Conservation (phyloP, 345 rosid genomes). For the Noccaea bulbosa region DNA sequence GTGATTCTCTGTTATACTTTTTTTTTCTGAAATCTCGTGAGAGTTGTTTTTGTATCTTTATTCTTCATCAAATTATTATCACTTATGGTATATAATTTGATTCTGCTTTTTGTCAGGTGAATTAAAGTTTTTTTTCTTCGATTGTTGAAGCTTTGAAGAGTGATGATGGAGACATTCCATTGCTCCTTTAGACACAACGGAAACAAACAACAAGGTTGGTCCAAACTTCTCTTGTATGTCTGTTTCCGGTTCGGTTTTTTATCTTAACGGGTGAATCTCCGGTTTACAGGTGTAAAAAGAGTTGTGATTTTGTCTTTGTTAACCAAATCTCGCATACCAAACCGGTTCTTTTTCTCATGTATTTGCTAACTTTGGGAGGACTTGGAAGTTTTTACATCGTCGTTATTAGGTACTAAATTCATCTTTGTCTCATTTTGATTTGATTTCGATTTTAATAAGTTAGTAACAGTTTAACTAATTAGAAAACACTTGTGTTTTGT, state of each 20-base stretch:
- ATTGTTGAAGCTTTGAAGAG: conserved; percentile 55
- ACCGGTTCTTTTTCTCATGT: conserved; percentile 23
- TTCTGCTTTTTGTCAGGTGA: conserved; percentile 67
- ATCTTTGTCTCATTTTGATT: neutral
- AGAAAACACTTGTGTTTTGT: conserved; percentile 33
- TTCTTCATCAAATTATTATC: conserved; percentile 37
- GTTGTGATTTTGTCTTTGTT: conserved; percentile 47
- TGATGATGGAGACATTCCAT: conserved; percentile 74
- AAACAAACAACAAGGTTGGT: conserved; percentile 62
- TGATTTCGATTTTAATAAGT: neutral
- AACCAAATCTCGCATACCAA: conserved; percentile 43
- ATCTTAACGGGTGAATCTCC: conserved; percentile 32
- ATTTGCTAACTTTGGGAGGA: conserved; percentile 22
- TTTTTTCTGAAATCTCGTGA: conserved; percentile 16
- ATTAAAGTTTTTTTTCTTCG: conserved; percentile 40
- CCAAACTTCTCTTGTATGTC: conserved; percentile 48
- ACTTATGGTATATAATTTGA: conserved; percentile 42
- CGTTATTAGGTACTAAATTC: conserved; percentile 20
- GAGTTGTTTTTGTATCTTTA: conserved; percentile 29
- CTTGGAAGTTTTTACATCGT: neutral
- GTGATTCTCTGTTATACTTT: neutral
- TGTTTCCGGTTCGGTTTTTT: conserved; percentile 42
- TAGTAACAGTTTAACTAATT: conserved; percentile 27
- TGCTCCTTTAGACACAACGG: conserved; percentile 48
- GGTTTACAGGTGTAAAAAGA: conserved; percentile 60